phyloP scores from a whole-genome alignment of 75 land plant species.

The Cupressus sempervirens region DNA sequence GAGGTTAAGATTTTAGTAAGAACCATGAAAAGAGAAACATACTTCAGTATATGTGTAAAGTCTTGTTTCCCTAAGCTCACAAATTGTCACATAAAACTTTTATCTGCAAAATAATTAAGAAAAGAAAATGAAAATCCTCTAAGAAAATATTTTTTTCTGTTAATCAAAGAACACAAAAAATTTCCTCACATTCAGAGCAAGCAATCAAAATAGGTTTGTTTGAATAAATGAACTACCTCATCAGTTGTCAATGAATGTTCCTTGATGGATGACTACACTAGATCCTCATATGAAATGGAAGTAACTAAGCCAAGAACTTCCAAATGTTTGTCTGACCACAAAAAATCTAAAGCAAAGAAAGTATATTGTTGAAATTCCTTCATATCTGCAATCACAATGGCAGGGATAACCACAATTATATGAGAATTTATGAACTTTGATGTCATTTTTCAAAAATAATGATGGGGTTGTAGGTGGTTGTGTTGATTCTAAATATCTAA shows the following conservation, averaged over 20 bases:
- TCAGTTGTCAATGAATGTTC: too few relatives aligned
- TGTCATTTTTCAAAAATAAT: background rate
- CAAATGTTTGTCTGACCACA: slow-evolving; percentile 82
- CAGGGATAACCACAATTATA: background rate
- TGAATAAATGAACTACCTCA: background rate
- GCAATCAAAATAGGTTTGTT: background rate
- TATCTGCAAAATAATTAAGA: slow-evolving; percentile 39
- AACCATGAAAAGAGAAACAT: too few relatives aligned
- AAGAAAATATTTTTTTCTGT: background rate
- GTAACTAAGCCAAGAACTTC: slow-evolving; percentile 86
- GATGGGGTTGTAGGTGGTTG: too few relatives aligned
- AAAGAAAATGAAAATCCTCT: background rate
- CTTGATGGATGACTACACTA: slow-evolving; percentile 51
- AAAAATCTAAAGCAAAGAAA: slow-evolving; percentile 60
- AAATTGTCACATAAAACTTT: slow-evolving; percentile 85
- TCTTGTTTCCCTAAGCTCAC: slow-evolving; percentile 82
- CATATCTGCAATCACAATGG: slow-evolving; percentile 45
- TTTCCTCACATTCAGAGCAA: background rate
- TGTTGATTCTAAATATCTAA: background rate
- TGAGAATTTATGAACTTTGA: background rate
- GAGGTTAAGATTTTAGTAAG: too few relatives aligned
- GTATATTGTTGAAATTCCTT: slow-evolving; percentile 53
- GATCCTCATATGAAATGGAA: slow-evolving; percentile 68
- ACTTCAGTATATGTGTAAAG: too few relatives aligned
- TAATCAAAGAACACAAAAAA: background rate